phyloP scores from a whole-genome alignment of 164 flowering plant species.

The Annona cherimola region DNA sequence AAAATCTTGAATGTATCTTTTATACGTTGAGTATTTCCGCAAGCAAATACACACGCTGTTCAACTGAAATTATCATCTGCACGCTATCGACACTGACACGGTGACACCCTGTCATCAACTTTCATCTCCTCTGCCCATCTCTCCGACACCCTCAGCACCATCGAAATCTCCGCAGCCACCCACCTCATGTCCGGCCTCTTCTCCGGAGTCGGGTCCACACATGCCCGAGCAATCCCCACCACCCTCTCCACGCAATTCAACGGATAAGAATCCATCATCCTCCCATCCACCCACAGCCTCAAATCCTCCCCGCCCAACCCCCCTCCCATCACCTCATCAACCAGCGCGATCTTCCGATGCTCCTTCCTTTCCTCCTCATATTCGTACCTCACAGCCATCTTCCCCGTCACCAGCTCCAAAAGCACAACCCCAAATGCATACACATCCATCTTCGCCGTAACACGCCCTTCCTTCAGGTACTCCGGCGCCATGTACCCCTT shows the following conservation, averaged over 20 bases:
- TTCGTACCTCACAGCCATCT: constrained; percentile 2
- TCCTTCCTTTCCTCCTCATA: not conserved
- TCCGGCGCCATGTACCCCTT: constrained; percentile 12
- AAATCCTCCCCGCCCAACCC: not conserved
- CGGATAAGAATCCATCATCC: constrained; percentile 9
- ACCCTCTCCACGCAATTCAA: constrained; percentile 4
- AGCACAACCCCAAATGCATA: constrained; percentile 8
- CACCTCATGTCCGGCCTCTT: constrained; percentile 10
- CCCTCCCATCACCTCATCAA: too few relatives aligned
- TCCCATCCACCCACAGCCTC: constrained; percentile 3
- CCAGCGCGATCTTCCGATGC: not conserved
- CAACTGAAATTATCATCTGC: too few relatives aligned
- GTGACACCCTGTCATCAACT: not conserved
- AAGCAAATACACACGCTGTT: too few relatives aligned
- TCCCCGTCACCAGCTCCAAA: constrained; percentile 6
- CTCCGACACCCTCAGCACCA: constrained; percentile 6
- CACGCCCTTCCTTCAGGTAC: constrained; percentile 3
- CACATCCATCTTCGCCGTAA: constrained; percentile 5
- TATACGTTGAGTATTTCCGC: too few relatives aligned
- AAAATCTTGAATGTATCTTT: too few relatives aligned
- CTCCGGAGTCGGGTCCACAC: constrained; percentile 5
- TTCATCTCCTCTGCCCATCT: constrained; percentile 1
- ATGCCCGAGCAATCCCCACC: not conserved
- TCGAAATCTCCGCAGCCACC: constrained; percentile 5
- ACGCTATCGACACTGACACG: not conserved